These are phyloP conservation scores for Exidia glandulosa DNA, from an alignment of 768 basidiomycete genomes.

Conservation along the genomic window DNA sequence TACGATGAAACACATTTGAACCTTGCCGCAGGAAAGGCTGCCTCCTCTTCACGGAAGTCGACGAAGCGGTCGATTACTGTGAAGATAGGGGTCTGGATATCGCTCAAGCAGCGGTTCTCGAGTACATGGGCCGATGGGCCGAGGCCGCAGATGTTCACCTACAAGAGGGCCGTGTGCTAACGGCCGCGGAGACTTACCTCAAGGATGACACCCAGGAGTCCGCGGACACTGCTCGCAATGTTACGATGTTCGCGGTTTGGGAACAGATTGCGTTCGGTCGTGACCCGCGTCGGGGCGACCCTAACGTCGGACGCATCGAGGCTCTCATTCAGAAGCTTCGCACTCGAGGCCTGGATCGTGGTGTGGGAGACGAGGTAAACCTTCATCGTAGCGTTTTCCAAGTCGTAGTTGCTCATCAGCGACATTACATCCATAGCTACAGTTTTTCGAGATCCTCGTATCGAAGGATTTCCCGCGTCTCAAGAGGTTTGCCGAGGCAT, in stretches of 20 bases:
- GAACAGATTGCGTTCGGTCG: conserved; percentile 30
- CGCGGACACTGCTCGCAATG: conserved; percentile 23
- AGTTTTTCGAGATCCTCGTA: conserved; percentile 8
- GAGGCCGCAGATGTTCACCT: conserved; percentile 47
- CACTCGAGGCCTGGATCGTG: not conserved
- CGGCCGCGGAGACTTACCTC: conserved; percentile 38
- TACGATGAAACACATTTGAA: not conserved
- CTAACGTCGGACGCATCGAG: conserved; percentile 12
- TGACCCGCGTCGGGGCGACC: conserved; percentile 2
- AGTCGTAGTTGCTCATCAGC: conserved; percentile 5
- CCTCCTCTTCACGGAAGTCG: conserved; percentile 36
- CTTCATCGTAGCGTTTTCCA: not conserved
- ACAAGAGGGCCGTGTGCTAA: conserved; percentile 31
- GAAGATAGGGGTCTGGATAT: conserved; percentile 42
- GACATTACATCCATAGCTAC: conserved; percentile 7
- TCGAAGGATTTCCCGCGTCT: not conserved
- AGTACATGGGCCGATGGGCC: conserved; percentile 26
- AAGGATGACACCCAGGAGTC: conserved; percentile 21
- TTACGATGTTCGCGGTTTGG: conserved; percentile 38
- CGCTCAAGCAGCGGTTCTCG: conserved; percentile 35
- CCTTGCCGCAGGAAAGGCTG: conserved; percentile 29
- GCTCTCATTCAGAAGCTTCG: conserved; percentile 13
- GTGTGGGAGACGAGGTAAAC: conserved; percentile 3
- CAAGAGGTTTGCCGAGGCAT: not conserved
- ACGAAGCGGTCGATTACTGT: conserved; percentile 47